Evolutionary conservation across 352 stramenopile genomes (phyloP), one percentile per base, ranked within the genome.

Genomic region (Phytopythium aichiense): DNA sequence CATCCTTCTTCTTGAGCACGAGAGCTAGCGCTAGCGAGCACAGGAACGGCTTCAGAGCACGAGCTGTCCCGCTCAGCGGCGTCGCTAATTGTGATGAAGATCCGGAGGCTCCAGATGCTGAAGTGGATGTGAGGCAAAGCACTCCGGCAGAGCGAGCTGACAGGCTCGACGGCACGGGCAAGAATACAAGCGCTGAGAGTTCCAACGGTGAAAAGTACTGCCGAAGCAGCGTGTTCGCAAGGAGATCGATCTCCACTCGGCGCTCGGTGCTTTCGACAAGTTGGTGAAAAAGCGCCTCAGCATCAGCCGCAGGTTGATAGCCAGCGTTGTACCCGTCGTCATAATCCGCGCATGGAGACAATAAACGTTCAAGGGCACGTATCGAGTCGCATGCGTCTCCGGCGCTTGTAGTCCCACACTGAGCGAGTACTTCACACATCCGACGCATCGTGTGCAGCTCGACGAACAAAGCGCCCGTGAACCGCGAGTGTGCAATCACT

Each of bases 1-100:
- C 76, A 16, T 79, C 77, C 50, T 81, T 78, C 59, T 84, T 80
- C 50, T 79, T 82, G 23, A 77, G 56, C 33, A 75, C 64, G 38
- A 84, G 69, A 4, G 77, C 72, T 7, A 89, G 60, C 11, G 68
- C 68, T 13, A 89, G 71, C 4, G 74, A 72, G 22, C 72, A 64
- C 12, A 86, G 42, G 46, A 89, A 79, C n/a, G 81, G 79, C 45
- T 77, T 77, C n/a, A 89, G 61, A 11, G 28, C 42, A 4, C 46
- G 56, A 40, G n/a, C 45, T 48, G 33, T 55, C 1, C 13, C 28
- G 20, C 12, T 12, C 4, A 60, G n/a, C 16, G 54, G 38, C 16
- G 23, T 4, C 45, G 45, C 46, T n/a, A 52, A 15, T 13, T 50
- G 54, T 9, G 33, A 20, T 0, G 13, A 4, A 30, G 50, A 68